Conservation (phyloP, 2,329 filamentous ascomycete genomes). For the Diaporthe citrichinensis region DNA sequence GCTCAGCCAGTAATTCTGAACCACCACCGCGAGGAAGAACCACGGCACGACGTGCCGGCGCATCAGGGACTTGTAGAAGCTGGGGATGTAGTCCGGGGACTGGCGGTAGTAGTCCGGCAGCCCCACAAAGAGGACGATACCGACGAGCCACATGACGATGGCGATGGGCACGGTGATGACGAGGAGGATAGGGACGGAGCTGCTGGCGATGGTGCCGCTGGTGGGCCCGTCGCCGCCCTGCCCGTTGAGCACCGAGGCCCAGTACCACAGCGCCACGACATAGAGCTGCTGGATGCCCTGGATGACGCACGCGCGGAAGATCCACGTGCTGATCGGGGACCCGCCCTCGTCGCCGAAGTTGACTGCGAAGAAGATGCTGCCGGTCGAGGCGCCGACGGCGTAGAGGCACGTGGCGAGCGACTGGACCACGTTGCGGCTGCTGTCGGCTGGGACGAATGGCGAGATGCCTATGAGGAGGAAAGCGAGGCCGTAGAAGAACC, state of each 20-base stretch:
- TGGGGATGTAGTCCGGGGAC: constrained; percentile 72
- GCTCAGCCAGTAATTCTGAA: constrained; percentile 78
- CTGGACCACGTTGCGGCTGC: constrained; percentile 63
- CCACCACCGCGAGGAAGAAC: constrained; percentile 74
- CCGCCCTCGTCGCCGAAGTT: constrained; percentile 77
- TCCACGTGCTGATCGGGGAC: constrained; percentile 75
- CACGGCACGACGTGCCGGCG: constrained; percentile 77
- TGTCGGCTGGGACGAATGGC: constrained; percentile 60
- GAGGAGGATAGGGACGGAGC: constrained; percentile 47
- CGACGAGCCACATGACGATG: constrained; percentile 68
- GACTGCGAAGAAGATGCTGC: constrained; percentile 75
- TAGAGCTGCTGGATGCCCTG: constrained; percentile 78
- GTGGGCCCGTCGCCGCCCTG: constrained; percentile 57
- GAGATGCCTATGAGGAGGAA: constrained; percentile 74
- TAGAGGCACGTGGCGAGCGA: constrained; percentile 74
- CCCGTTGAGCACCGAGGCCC: constrained; percentile 70
- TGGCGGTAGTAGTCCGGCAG: constrained; percentile 77
- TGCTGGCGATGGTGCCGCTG: constrained; percentile 52
- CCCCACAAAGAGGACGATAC: constrained; percentile 69
- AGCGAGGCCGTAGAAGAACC: constrained; percentile 73
- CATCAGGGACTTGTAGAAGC: constrained; percentile 74
- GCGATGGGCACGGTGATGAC: constrained; percentile 72
- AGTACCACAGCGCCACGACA: constrained; percentile 76
- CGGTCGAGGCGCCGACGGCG: constrained; percentile 72
- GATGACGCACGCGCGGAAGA: constrained; percentile 76